Evolutionary conservation across 2,329 filamentous ascomycete genomes (phyloP), one percentile per base, ranked within the genome.

Genomic region (Botryotinia globosa): DNA sequence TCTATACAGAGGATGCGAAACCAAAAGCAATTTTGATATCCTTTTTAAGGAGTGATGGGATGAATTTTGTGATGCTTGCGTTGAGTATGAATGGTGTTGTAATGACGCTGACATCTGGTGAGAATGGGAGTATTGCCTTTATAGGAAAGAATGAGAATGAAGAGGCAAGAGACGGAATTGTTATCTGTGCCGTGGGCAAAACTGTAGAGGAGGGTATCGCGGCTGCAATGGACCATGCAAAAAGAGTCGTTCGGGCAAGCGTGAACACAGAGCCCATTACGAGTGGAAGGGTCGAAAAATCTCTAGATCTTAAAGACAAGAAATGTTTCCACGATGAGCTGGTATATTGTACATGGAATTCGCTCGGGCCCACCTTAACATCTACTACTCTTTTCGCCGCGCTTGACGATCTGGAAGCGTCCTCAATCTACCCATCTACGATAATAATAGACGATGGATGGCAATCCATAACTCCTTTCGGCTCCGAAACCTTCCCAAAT

Each of bases 401-500:
- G 6, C 68, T 75, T 25, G 70, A 73, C 10, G 70, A 39, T 29
- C 72, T 75, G 7, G 59, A 39, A 3, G 32, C n/a, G 29, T 63
- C 73, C 12, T 64, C 56, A 3, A 73, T 75, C 22, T 64, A 58
- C n/a, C 74, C 74, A 48, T 72, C 74, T 37, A 75, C 74, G 37
- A 34, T 74, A 4, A 73, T 76, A n/a, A 76, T 76, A 37, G 74
- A 76, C 34, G 74, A 76, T 25, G 74, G 74, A 10, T 76, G 74
- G 74, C 74, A 76, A 42, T 74, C 74, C 8, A 69, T 74, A 39
- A 71, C 66, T 6, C 22, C 58, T 4, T 63, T 65, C 39, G 73
- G 74, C 4, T 37, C 66, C 9, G 63, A 69, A 66, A 29, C 37
- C 4, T 71, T 64, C 22, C 48, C 59, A 14, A 44, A n/a, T 20